Conservation (phyloP, 768 basidiomycete species). For the Tricholoma flavovirens region DNA sequence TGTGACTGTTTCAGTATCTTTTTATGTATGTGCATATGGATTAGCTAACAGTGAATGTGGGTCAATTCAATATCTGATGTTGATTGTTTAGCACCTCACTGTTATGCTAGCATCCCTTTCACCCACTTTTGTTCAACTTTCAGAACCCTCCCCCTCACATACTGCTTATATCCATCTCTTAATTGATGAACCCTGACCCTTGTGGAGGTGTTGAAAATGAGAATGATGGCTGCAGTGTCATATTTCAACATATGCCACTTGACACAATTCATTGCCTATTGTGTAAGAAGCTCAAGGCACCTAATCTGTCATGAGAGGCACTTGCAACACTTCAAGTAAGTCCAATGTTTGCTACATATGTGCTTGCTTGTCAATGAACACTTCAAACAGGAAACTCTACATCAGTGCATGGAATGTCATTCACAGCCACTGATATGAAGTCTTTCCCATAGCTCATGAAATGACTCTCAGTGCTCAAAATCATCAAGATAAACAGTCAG, state of each 20-base stretch:
- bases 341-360: background rate
- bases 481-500: too few species aligned
- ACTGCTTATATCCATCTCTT: background rate
- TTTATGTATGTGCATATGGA: background rate
- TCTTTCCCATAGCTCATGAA: background rate
- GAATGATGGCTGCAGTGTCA: background rate
- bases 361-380: background rate
- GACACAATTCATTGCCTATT: background rate
- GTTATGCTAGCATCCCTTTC: background rate
- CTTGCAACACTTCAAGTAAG: background rate
- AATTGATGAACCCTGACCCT: background rate
- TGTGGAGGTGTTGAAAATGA: background rate
- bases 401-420: background rate
- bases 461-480: background rate
- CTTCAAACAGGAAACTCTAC: background rate
- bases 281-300: background rate
- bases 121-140: background rate
- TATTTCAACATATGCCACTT: background rate
- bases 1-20: background rate
- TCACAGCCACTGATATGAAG: background rate
- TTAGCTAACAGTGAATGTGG: background rate
- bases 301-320: background rate
- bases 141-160: background rate
- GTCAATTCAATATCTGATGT: background rate
- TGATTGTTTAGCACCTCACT: background rate